Percentiles rank a stretch among this genome's conserved stretches.
Conservation (phyloP, 1,284 basidiomycete genomes). For the Fomitopsis schrenkii region DNA sequence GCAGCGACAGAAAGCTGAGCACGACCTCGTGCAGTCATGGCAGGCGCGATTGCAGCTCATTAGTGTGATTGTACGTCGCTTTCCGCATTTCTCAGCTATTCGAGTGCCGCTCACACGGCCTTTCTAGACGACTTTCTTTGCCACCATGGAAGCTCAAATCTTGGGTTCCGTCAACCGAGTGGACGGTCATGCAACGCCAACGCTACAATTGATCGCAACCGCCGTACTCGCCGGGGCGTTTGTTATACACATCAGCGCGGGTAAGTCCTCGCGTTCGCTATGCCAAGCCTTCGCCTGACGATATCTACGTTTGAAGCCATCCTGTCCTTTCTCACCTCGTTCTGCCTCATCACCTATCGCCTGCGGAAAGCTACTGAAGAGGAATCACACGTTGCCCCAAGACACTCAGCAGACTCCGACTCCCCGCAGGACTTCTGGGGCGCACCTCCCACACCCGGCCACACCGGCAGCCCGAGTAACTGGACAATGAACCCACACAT, state of each 20-base stretch:
- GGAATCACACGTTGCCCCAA: slow-evolving; percentile 23
- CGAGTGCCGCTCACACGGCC: not conserved
- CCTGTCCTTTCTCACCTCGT: slow-evolving; percentile 53
- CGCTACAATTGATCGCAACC: slow-evolving; percentile 35
- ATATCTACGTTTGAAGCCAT: slow-evolving; percentile 48
- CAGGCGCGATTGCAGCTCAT: slow-evolving; percentile 56
- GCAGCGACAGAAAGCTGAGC: slow-evolving; percentile 37
- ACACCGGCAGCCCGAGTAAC: not conserved
- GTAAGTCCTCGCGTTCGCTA: slow-evolving; percentile 26
- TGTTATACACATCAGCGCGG: slow-evolving; percentile 49
- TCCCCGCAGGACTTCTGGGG: not conserved
- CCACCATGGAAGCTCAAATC: slow-evolving; percentile 51
- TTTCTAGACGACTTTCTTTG: slow-evolving; percentile 58
- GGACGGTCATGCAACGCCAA: slow-evolving; percentile 9
- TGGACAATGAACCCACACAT: slow-evolving; percentile 39
- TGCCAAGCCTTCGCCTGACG: slow-evolving; percentile 47
- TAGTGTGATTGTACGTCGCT: slow-evolving; percentile 46
- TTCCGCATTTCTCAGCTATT: not conserved
- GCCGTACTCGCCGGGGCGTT: slow-evolving; percentile 46
- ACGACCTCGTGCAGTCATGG: slow-evolving; percentile 51
- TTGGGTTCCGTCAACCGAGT: slow-evolving; percentile 37
- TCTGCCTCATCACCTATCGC: slow-evolving; percentile 53
- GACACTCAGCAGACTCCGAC: not conserved
- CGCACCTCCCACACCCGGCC: not conserved
- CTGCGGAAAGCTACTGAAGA: slow-evolving; percentile 45